These are phyloP conservation scores for Curvularia sp. DNA, from an alignment of 2,329 filamentous ascomycete genomes.

Conservation along the genomic window DNA sequence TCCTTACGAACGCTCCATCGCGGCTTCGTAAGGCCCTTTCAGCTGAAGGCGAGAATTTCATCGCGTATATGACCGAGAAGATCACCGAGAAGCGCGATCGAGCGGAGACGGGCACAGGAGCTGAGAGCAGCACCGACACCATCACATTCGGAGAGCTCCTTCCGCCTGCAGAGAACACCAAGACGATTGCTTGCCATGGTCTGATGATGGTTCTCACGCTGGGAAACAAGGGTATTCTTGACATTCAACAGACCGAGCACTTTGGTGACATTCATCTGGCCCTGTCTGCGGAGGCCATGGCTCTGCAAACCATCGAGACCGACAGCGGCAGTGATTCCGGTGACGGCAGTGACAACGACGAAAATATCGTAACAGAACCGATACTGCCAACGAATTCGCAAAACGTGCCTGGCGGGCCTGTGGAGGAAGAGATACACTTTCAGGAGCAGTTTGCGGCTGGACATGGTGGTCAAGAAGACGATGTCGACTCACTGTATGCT, in stretches of 20 bases:
- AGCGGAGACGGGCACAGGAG: constrained; percentile 25
- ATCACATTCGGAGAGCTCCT: constrained; percentile 75
- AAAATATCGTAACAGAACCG: not conserved
- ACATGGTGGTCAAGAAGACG: constrained; percentile 18
- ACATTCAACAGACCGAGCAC: constrained; percentile 64
- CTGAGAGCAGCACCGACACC: constrained; percentile 40
- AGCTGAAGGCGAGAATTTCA: constrained; percentile 67
- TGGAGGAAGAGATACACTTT: constrained; percentile 27
- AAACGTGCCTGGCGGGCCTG: not conserved
- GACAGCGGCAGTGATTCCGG: constrained; percentile 14
- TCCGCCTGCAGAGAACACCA: constrained; percentile 60
- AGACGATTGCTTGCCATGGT: constrained; percentile 67
- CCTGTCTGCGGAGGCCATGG: constrained; percentile 33
- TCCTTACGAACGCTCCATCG: constrained; percentile 28
- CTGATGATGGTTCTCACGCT: constrained; percentile 51
- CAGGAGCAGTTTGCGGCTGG: constrained; percentile 37
- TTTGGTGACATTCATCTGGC: constrained; percentile 51
- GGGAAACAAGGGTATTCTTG: constrained; percentile 66
- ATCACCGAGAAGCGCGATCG: constrained; percentile 49
- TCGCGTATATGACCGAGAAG: constrained; percentile 62
- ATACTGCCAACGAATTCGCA: not conserved
- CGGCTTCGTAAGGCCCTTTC: constrained; percentile 62
- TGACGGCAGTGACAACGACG: not conserved
- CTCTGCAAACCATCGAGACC: constrained; percentile 23
- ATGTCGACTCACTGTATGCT: constrained; percentile 33